Evolutionary conservation across 2,329 filamentous ascomycete genomes (phyloP), one percentile per base, ranked within the genome.

Genomic region (Aspergillus melleus): DNA sequence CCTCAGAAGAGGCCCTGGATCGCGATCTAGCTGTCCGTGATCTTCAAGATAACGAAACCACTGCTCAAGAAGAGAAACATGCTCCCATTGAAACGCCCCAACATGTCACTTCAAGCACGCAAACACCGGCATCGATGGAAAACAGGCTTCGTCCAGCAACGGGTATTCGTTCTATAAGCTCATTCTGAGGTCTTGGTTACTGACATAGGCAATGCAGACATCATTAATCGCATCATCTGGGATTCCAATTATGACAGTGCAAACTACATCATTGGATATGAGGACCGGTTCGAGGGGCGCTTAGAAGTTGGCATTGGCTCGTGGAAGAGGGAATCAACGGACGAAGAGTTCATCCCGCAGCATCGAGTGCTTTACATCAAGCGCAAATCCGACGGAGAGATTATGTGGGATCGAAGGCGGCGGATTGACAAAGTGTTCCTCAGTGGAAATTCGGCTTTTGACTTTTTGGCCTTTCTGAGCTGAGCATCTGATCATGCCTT

Each of bases 291-390:
- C 57, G 66, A 79, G 11, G 82, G 81, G 0, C 74, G 79, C 20
- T 74, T 79, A 58, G 83, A 84, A 70, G 77, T 11, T n/a, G 66
- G 72, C 9, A 69, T 84, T 3, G 75, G 77, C 50, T 75, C 72
- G n/a, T 85, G 83, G 83, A 81, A 83, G 65, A 79, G 74, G 19
- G 82, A 84, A 52, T 77, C 79, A 32, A 84, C 83, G 10, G 72
- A 85, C 29, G 82, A 85, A 60, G 83, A 85, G 51, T 85, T 84
- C 58, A 84, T 85, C 58, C 83, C 83, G 3, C 78, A 81, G 63
- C 82, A 85, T 70, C 77, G 83, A 2, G 80, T 86, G 19, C 60
- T 81, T 57, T 81, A 83, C 61, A 80, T 84, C 63, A 80, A 77
- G 62, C 75, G 75, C 61, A 72, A 68, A 32, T 67, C 66, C 6